These are phyloP conservation scores for Candolleomyces efflorescens DNA, from an alignment of 768 basidiomycete species.

Conservation along the genomic window DNA sequence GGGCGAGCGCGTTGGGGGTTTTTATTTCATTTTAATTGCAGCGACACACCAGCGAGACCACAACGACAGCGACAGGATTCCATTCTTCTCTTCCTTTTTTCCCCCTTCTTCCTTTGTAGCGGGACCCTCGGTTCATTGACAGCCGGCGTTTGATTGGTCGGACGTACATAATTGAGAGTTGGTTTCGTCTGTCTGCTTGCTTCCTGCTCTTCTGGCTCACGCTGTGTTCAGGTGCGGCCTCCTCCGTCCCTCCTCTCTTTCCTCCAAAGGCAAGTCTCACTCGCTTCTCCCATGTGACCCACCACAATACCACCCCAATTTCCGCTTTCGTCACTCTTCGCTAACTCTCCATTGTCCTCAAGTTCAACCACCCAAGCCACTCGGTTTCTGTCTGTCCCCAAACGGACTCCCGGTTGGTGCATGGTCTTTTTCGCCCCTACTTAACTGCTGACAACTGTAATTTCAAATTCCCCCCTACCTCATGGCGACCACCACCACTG, in stretches of 20 bases:
- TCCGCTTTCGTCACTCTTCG: conserved; percentile 15
- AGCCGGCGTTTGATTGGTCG: conserved; percentile 39
- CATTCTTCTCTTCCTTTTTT: no score
- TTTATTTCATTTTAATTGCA: conserved; percentile 4
- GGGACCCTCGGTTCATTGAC: conserved; percentile 19
- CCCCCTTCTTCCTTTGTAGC: no score
- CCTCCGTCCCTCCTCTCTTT: conserved; percentile 1
- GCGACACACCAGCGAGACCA: conserved; percentile 23
- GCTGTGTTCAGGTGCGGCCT: background rate
- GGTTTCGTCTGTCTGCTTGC: no score
- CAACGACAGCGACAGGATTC: no score
- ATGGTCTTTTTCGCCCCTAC: conserved; percentile 27
- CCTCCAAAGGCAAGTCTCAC: conserved; percentile 3
- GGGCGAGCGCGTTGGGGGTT: background rate
- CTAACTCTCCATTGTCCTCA: conserved; percentile 28
- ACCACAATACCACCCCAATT: conserved; percentile 32
- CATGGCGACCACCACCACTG: conserved; percentile 10
- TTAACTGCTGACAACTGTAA: conserved; percentile 12
- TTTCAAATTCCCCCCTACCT: conserved; percentile 4
- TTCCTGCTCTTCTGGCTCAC: conserved; percentile 12
- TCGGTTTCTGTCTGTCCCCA: background rate
- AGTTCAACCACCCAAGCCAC: conserved; percentile 7
- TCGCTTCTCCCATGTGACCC: conserved; percentile 4
- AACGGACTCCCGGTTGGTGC: background rate
- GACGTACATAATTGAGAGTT: conserved; percentile 39